Conservation (phyloP, 78 protist genomes). For the Dictyostelium firmibasis region DNA sequence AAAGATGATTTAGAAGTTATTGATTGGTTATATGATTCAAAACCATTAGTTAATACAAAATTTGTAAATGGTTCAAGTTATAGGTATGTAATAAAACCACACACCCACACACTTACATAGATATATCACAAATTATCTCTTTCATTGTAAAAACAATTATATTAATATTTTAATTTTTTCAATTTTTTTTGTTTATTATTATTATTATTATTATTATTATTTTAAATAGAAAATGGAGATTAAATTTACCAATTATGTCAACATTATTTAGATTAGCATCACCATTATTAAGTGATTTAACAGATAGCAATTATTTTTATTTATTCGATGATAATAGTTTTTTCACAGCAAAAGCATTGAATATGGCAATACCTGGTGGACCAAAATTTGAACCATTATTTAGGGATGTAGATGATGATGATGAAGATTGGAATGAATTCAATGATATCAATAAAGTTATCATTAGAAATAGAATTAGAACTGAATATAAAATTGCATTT, state of each 20-base stretch:
- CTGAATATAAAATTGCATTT: constrained; percentile 98
- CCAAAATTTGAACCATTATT: constrained; percentile 99
- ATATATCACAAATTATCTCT: too few species aligned
- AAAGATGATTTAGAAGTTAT: constrained; percentile 95
- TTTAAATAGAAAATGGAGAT: constrained; percentile 90
- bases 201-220: neutral
- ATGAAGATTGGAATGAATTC: constrained; percentile 99
- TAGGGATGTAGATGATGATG: constrained; percentile 93
- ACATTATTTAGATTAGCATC: constrained; percentile 95
- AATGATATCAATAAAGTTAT: constrained; percentile 99
- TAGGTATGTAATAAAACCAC: constrained; percentile 32
- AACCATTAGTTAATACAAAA: constrained; percentile 89
- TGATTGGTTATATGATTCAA: constrained; percentile 98
- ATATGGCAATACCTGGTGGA: constrained; percentile 99
- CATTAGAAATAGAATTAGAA: constrained; percentile 97
- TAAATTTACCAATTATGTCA: constrained; percentile 93
- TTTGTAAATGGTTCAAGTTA: constrained; percentile 94
- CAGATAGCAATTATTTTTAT: constrained; percentile 97
- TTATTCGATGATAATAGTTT: constrained; percentile 97
- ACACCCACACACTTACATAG: neutral
- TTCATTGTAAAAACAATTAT: too few species aligned
- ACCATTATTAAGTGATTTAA: constrained; percentile 94
- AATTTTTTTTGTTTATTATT: neutral
- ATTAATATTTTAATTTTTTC: too few species aligned
- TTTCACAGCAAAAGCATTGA: constrained; percentile 99